These are phyloP conservation scores for Neurospora terricola DNA, from an alignment of 495 filamentous ascomycete species.

Conservation along the genomic window DNA sequence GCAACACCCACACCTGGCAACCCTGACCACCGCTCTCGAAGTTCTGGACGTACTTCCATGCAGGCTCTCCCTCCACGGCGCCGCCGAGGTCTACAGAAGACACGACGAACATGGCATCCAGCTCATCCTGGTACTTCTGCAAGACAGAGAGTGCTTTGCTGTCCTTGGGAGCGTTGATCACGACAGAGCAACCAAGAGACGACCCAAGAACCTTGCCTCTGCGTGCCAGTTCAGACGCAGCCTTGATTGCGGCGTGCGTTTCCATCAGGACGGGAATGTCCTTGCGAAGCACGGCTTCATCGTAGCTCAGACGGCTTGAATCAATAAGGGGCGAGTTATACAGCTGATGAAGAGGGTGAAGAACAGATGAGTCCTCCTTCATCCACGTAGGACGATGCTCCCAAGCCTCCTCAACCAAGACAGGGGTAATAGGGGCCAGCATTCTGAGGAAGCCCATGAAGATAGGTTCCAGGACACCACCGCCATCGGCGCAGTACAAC, in stretches of 20 bases:
- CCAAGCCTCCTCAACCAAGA: constrained; percentile 85
- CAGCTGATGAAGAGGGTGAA: constrained; percentile 32
- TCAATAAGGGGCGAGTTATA: constrained; percentile 31
- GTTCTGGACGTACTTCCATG: constrained; percentile 46
- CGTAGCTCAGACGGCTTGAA: constrained; percentile 16
- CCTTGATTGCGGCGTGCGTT: constrained; percentile 54
- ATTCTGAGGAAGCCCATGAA: constrained; percentile 62
- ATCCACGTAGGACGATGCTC: constrained; percentile 57
- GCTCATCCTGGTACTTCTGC: constrained; percentile 47
- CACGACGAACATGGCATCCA: constrained; percentile 68
- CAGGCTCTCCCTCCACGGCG: constrained; percentile 20
- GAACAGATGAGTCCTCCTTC: constrained; percentile 32
- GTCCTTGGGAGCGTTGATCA: constrained; percentile 32
- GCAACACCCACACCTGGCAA: constrained; percentile 51
- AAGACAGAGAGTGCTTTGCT: constrained; percentile 27
- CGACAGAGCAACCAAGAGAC: constrained; percentile 60
- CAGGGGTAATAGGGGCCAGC: constrained; percentile 69
- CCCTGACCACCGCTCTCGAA: constrained; percentile 41
- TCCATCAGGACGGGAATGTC: constrained; percentile 50
- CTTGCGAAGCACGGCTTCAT: constrained; percentile 21
- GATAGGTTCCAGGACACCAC: constrained; percentile 60
- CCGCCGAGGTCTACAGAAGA: constrained; percentile 49
- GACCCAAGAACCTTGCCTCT: constrained; percentile 57
- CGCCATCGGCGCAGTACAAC: constrained; percentile 66
- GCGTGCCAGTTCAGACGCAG: constrained; percentile 57